Percentiles rank a stretch among this genome's conserved stretches.
These are phyloP conservation scores for Glarea lozoyensis DNA, from an alignment of 495 filamentous ascomycete genomes.

Conservation along the genomic window DNA sequence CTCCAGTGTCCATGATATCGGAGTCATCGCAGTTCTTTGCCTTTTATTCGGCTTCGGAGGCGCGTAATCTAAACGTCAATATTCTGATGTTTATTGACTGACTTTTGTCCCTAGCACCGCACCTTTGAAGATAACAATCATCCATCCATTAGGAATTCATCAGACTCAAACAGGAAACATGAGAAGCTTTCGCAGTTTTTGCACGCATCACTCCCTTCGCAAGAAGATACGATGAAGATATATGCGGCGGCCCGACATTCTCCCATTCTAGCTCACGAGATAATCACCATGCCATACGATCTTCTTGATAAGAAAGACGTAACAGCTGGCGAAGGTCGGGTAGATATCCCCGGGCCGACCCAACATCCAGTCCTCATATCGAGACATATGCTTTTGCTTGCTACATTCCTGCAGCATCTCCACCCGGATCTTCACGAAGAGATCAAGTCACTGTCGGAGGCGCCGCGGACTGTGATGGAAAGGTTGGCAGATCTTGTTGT, in stretches of 20 bases:
- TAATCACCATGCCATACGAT: background rate
- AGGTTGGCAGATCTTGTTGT: conserved; percentile 28
- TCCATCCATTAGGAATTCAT: background rate
- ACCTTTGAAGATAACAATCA: background rate
- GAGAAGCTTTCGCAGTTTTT: background rate
- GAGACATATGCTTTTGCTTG: background rate
- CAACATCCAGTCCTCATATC: background rate
- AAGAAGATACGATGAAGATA: background rate
- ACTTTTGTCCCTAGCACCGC: background rate
- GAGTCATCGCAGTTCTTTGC: background rate
- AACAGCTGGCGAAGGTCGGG: background rate
- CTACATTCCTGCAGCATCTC: background rate
- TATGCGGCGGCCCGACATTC: background rate
- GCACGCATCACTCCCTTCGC: background rate
- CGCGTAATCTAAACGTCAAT: background rate
- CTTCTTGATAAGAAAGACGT: background rate
- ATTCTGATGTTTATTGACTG: background rate
- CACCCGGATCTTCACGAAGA: background rate
- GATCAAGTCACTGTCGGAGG: background rate
- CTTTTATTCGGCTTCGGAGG: too few species aligned
- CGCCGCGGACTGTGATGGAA: conserved; percentile 20
- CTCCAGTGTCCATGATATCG: background rate
- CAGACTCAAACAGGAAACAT: background rate
- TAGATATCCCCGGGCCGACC: background rate
- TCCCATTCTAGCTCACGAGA: background rate